Evolutionary conservation across 352 stramenopile genomes (phyloP), one percentile per base, ranked within the genome.

Genomic region (Phytophthora capsici): DNA sequence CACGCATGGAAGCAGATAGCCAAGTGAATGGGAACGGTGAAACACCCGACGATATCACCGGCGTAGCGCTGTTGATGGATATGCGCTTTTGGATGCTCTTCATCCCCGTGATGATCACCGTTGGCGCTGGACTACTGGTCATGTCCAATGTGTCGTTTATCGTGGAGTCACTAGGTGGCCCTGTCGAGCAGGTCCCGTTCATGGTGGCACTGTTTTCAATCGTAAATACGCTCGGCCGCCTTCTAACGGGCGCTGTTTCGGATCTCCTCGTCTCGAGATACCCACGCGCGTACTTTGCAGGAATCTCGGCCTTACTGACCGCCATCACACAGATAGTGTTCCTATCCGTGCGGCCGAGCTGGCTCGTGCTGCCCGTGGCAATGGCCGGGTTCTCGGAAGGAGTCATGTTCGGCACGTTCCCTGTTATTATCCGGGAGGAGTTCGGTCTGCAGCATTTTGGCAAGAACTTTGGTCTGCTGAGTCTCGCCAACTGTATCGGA

Each of bases 121-220:
- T 95, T 64, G 87, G 87, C 22, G 78, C 79, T 1, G 82, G 80
- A 0, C 48, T 94, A 8, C 82, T 94, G 49, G 74, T 95, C 44
- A 92, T 95, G 82, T 91, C 86, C 25, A 95, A 95, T 57, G 78
- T 95, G 4, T 80, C 85, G 6, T 95, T 95, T 63, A 90, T 95
- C 47, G 79, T 94, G 32, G 85, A 95, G 61, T 92, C 85, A 12
- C 68, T 90, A 14, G 69, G 72, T 14, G 85, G 84, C 0, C 69
- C 73, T 1, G 65, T 82, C 47, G 70, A 86, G 1, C 84, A 92
- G 54, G 78, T 95, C 40, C 84, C 87, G 0, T 41, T 81, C 36
- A 90, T 94, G 83, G 85, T 95, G 34, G 80, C 77, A 20, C 57
- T 87, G 13, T 95, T 95, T 49, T 93, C 87, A 8, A 70, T 94